Conservation (phyloP, 2,329 filamentous ascomycete species). For the Paraphoma sp. region DNA sequence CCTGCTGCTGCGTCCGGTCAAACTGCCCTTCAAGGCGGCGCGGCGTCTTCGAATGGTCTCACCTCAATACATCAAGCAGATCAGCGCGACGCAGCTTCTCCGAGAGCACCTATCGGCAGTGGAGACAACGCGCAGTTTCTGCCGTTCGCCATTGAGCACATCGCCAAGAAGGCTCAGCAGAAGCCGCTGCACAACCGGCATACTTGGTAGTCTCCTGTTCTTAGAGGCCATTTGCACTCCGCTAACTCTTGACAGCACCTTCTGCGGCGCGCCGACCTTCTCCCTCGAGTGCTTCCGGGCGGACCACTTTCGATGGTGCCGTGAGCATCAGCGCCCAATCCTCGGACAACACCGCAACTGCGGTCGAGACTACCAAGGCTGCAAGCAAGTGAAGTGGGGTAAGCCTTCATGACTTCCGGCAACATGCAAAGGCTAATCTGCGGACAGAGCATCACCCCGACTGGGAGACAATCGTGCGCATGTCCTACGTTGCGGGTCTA, state of each 20-base stretch:
- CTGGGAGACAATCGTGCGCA: constrained; percentile 1
- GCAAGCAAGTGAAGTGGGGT: constrained; percentile 2
- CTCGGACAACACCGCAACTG: not conserved
- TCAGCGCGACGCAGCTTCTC: too few species aligned
- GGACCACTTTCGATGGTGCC: constrained; percentile 10
- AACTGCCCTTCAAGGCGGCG: too few species aligned
- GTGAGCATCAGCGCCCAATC: constrained; percentile 6
- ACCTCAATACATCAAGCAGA: too few species aligned
- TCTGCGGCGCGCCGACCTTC: not conserved
- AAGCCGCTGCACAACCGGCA: not conserved
- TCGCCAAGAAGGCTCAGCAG: not conserved
- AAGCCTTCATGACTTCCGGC: not conserved
- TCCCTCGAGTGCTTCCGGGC: constrained; percentile 7
- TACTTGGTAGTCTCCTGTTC: constrained; percentile 1
- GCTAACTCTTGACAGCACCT: not conserved
- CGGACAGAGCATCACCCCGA: constrained; percentile 2
- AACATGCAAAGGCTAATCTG: not conserved
- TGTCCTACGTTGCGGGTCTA: constrained; percentile 1
- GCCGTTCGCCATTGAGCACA: constrained; percentile 10
- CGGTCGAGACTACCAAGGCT: not conserved
- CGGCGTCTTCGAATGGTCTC: too few species aligned
- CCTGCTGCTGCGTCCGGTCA: too few species aligned
- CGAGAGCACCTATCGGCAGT: not conserved
- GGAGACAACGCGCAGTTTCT: constrained; percentile 7
- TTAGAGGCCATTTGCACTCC: too few species aligned